Conservation (phyloP, 225 moss, liverwort and hornwort genomes). For the Sphagnum tenellum region DNA sequence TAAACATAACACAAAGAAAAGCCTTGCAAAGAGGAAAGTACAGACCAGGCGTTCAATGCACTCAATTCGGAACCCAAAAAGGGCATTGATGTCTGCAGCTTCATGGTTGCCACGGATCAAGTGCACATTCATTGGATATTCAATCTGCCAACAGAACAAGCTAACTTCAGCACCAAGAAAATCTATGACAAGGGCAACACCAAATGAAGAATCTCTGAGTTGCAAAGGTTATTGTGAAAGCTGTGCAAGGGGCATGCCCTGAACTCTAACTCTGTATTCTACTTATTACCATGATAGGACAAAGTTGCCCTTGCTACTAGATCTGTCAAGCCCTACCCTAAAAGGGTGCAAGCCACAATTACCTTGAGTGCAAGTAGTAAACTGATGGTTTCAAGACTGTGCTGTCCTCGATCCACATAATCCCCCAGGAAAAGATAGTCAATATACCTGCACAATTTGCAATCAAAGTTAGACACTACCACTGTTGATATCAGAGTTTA, state of each 20-base stretch:
- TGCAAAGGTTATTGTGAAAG: too few species aligned
- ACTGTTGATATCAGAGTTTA: too few species aligned
- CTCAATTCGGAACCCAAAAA: constrained; percentile 85
- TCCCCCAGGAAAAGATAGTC: constrained; percentile 83
- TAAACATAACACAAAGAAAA: too few species aligned
- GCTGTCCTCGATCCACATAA: constrained; percentile 83
- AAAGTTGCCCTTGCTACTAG: too few species aligned
- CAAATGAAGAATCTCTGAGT: too few species aligned
- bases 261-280: too few species aligned
- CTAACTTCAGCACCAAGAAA: too few species aligned
- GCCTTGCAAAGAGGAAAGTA: not conserved
- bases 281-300: too few species aligned
- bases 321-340: too few species aligned
- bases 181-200: too few species aligned
- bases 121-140: constrained; percentile 73
- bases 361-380: constrained; percentile 81
- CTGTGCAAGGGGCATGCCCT: not conserved
- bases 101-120: constrained; percentile 85
- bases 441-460: constrained; percentile 45
- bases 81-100: constrained; percentile 80
- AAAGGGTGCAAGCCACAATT: not conserved
- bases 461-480: too few species aligned
- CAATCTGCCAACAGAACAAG: constrained; percentile 30
- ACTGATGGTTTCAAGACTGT: constrained; percentile 82
- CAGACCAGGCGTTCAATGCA: constrained; percentile 77